Evolutionary conservation across 495 filamentous ascomycete genomes (phyloP), one percentile per base, ranked within the genome.

Genomic region (Penicillium cinerascens): DNA sequence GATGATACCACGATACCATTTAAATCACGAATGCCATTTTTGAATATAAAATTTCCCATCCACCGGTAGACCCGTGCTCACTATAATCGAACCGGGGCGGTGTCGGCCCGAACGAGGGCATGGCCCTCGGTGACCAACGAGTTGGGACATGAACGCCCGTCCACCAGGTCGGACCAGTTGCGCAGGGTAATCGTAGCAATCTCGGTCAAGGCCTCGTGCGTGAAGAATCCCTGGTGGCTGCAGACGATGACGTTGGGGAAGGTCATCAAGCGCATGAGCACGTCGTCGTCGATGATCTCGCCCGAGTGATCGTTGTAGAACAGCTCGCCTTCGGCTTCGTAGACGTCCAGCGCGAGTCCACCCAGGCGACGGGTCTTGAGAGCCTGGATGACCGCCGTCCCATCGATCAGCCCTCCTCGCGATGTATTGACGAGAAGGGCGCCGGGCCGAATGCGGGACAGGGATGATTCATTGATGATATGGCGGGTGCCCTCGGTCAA

Each of bases 281-380:
- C 75, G 58, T 88, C 85, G 56, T 88, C 85, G 37, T 87, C 70
- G 58, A 88, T 86, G 55, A 88, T 85, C 50, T 85, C 81, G 9
- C 74, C 76, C 13, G 80, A 84, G 51, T 84, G 82, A 52, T 88
- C 84, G 46, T 79, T 75, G 54, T 86, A 88, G 60, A 88, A 88
- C 21, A 70, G 79, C 64, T 47, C 74, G 46, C 54, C 74, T 60
- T 96, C 91, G 0, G 89, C 89, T 48, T 93, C 89, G 33, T 90
- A 88, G 0, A 95, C 91, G 70, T 96, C 91, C 37, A 95, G 65
- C 40, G 88, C 88, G 9, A 90, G 82, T 18, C 88, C 90, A 23
- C 82, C 75, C 42, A 96, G 68, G 5, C 74, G 74, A 10, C 74
- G 68, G 2, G 60, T 74, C 68, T 88, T 87, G 29, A 88, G 68